Percentiles rank a stretch among this genome's conserved stretches.
Evolutionary conservation across 2,329 filamentous ascomycete genomes (phyloP).

Genomic region (Trichoderma hamatum): DNA sequence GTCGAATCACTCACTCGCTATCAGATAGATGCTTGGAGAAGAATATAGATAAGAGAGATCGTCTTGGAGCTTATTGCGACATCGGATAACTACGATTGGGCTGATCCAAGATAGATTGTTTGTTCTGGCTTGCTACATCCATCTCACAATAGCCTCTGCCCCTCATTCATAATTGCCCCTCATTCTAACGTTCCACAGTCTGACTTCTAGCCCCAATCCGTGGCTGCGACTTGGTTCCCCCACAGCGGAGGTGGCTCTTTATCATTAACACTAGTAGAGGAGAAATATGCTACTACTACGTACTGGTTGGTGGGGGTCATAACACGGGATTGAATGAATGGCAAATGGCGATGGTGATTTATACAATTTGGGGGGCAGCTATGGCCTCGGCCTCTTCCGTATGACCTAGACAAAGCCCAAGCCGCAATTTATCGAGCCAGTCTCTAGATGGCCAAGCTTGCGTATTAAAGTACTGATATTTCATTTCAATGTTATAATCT

Average conservation of each 20-base stretch:
- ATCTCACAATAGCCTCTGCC: neutral
- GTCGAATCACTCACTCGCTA: no score
- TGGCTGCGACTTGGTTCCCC: neutral
- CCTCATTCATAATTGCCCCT: constrained; percentile 21
- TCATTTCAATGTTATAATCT: neutral
- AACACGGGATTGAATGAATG: neutral
- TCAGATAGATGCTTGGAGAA: neutral
- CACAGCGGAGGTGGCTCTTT: constrained; percentile 11
- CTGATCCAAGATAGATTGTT: neutral
- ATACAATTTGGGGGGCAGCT: neutral
- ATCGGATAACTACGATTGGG: constrained; percentile 5
- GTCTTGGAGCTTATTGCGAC: neutral
- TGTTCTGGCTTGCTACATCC: neutral
- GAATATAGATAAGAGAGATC: neutral
- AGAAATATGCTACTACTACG: neutral
- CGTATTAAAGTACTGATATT: neutral
- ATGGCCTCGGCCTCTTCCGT: neutral
- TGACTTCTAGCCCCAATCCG: neutral
- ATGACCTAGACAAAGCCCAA: neutral
- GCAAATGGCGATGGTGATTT: neutral
- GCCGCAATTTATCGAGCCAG: neutral
- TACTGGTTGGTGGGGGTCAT: constrained; percentile 15
- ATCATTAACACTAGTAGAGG: neutral
- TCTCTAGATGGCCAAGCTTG: neutral
- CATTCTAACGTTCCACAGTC: neutral